These are phyloP conservation scores for Cystobasidium onofrii DNA, from an alignment of 768 basidiomycete genomes.

Conservation along the genomic window DNA sequence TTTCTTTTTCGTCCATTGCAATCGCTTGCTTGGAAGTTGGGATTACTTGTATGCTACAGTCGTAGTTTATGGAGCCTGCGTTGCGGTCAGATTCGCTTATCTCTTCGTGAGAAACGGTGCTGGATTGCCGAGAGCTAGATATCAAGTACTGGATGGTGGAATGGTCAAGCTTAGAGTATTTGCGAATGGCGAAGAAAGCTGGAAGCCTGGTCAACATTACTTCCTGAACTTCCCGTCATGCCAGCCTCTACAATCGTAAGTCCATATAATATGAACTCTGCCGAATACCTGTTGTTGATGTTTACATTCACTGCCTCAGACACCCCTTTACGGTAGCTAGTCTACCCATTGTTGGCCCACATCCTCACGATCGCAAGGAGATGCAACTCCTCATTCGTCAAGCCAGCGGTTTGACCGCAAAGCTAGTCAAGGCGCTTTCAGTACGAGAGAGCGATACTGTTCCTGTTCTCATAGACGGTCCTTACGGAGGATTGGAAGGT, in stretches of 20 bases:
- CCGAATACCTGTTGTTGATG: background rate
- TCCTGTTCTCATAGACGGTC: slow-evolving; percentile 41
- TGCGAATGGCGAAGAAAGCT: slow-evolving; percentile 25
- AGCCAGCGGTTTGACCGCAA: slow-evolving; percentile 5
- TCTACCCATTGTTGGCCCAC: slow-evolving; percentile 21
- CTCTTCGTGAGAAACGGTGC: slow-evolving; percentile 40
- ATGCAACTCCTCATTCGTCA: slow-evolving; percentile 29
- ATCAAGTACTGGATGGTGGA: slow-evolving; percentile 36
- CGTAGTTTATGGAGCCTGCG: slow-evolving; percentile 33
- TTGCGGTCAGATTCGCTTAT: slow-evolving; percentile 39
- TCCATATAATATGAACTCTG: background rate
- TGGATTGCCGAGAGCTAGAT: slow-evolving; percentile 32
- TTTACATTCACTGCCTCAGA: background rate
- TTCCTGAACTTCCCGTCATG: slow-evolving; percentile 41
- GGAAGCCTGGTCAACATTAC: slow-evolving; percentile 42
- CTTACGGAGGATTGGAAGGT: slow-evolving; percentile 37
- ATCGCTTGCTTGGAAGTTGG: slow-evolving; percentile 36
- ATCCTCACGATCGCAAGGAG: slow-evolving; percentile 26
- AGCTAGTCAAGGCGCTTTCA: slow-evolving; percentile 12
- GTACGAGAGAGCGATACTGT: slow-evolving; percentile 21
- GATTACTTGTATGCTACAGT: slow-evolving; percentile 42
- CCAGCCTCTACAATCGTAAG: slow-evolving; percentile 36
- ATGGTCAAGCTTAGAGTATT: slow-evolving; percentile 37
- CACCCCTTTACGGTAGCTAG: slow-evolving; percentile 43
- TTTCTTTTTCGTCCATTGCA: slow-evolving; percentile 44